Evolutionary conservation across 2,329 filamentous ascomycete genomes (phyloP).

Genomic region (Fusarium sp.): DNA sequence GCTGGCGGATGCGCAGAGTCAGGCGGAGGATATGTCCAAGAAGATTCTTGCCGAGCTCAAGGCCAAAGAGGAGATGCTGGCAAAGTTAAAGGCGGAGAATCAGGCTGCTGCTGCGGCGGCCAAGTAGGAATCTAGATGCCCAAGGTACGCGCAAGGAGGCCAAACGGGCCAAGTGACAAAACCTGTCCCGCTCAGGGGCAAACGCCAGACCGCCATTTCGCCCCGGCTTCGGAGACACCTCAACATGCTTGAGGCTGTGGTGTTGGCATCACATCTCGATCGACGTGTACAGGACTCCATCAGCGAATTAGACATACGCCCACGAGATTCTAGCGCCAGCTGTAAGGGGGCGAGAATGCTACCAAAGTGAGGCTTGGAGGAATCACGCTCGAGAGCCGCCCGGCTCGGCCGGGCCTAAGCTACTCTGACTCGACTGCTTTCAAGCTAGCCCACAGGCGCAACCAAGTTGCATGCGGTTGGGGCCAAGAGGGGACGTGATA

Average conservation of each 20-base stretch:
- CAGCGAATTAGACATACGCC: too few species aligned
- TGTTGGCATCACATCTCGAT: too few species aligned
- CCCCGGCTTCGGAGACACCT: too few species aligned
- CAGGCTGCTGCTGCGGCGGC: slow-evolving; percentile 60
- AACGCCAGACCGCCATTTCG: too few species aligned
- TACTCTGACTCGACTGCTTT: not conserved
- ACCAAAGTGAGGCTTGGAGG: not conserved
- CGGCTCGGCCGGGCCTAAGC: not conserved
- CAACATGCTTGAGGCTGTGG: too few species aligned
- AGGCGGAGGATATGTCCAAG: slow-evolving; percentile 73
- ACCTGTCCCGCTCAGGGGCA: too few species aligned
- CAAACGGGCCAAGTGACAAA: slow-evolving; percentile 8
- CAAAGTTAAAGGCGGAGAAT: slow-evolving; percentile 73
- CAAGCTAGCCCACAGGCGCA: not conserved
- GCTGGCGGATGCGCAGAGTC: slow-evolving; percentile 74
- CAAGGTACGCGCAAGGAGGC: slow-evolving; percentile 12
- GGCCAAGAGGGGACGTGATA: not conserved
- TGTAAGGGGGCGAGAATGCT: not conserved
- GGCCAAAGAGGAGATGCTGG: slow-evolving; percentile 74
- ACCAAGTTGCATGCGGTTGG: not conserved
- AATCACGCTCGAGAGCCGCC: too few species aligned
- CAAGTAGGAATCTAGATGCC: slow-evolving; percentile 48
- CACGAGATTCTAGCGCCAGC: too few species aligned
- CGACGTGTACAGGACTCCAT: too few species aligned
- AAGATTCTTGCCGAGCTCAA: slow-evolving; percentile 74